Evolutionary conservation across 495 filamentous ascomycete species (phyloP), one percentile per base, ranked within the genome.

Genomic region (Tuber indicum): DNA sequence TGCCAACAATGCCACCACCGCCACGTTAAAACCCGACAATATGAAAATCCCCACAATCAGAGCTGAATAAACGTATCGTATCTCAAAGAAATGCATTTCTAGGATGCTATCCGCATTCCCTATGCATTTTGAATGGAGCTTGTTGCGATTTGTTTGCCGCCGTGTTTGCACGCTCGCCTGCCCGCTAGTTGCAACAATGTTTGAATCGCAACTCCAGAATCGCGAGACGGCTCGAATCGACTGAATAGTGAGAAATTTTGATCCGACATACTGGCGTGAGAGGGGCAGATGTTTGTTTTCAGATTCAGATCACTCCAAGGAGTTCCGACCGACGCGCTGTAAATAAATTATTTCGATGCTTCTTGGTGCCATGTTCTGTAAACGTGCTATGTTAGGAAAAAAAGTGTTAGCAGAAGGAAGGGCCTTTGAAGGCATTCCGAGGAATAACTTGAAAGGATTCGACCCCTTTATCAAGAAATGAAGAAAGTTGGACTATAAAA

Each of bases 111-210:
- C 58, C 12, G 12, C 26, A 36, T 66, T 66, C 12, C 58, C 58
- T 32, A 66, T 66, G 58, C 58, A 66, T 66, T 66, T 66, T 36
- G 14, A 66, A 66, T 16, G 12, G 58, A 66, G 1, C 58, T 73
- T 71, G 76, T 52, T 17, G 73, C 62, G 73, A 74, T 45, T 43
- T 80, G 77, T 79, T 73, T 79, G 52, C 70, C 70, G 71, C 76
- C 46, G 26, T 62, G 72, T 23, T 66, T 58, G 75, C 17, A 70
- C 72, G 39, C 71, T 49, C 69, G n/a, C 74, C 70, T 69, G 77
- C 62, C 26, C 58, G 58, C 58, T 36, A 74, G 70, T 71, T 69
- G 75, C 75, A 71, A 75, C 76, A 66, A 44, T 70, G 74, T 49
- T 76, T 75, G 78, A 80, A 80, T 76, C 77, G 71, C 47, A 72